A percentile compares a stretch with the other conserved stretches of the same genome.
Evolutionary conservation across 192 early-diverging fungal species (phyloP).

Genomic region (Jimgerdemannia flammicorona): DNA sequence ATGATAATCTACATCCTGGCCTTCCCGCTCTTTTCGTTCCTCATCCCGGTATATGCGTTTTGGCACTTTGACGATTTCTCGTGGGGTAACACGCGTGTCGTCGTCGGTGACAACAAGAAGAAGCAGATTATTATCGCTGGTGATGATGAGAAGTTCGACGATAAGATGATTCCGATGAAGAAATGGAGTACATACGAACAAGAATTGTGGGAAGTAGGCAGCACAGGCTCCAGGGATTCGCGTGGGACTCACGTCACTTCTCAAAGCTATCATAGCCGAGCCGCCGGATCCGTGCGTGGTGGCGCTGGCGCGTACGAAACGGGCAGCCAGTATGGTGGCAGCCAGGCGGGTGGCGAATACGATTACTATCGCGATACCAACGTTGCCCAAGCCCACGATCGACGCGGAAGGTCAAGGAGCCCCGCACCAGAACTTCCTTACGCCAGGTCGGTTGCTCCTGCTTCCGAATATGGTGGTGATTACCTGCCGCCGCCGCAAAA

Average conservation of each 20-base stretch:
- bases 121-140: constrained; percentile 54
- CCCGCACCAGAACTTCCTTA: constrained; percentile 3
- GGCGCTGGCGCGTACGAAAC: constrained; percentile 19
- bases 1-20: constrained; percentile 87
- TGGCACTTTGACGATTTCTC: constrained; percentile 99
- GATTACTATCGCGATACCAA: constrained; percentile 25
- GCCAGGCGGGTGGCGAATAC: background rate
- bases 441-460: constrained; percentile 17
- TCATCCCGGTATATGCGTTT: constrained; percentile 93
- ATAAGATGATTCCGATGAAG: constrained; percentile 78
- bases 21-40: constrained; percentile 89
- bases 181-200: constrained; percentile 88
- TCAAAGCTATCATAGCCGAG: constrained; percentile 33
- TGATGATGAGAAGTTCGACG: constrained; percentile 83
- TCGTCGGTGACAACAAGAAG: constrained; percentile 65
- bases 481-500: background rate
- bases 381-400: constrained; percentile 7
- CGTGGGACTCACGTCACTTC: constrained; percentile 35
- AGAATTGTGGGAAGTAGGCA: constrained; percentile 66
- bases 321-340: constrained; percentile 21
- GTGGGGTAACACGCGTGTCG: constrained; percentile 94
- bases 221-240: constrained; percentile 38
- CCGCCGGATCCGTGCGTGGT: constrained; percentile 14
- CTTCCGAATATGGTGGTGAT: constrained; percentile 5
- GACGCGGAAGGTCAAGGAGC: constrained; percentile 13